Conservation (phyloP, 1,284 basidiomycete genomes). For the Thecaphora thlaspeos region DNA sequence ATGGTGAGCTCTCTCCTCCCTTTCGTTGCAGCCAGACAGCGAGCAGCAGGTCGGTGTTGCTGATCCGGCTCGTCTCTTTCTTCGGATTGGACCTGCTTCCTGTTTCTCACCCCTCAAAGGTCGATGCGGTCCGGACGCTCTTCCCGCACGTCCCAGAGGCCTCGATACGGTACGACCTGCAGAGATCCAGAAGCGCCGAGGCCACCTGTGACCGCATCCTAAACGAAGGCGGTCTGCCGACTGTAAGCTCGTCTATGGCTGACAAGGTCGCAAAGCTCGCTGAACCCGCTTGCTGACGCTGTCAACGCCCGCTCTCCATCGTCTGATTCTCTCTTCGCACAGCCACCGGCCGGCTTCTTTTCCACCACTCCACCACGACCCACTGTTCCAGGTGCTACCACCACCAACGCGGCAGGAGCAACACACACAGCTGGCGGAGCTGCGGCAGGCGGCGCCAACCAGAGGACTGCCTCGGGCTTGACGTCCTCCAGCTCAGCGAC, state of each 20-base stretch:
- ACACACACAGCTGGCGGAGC: too few species aligned
- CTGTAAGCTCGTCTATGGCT: not conserved
- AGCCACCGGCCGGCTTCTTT: conserved; percentile 38
- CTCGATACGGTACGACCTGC: conserved; percentile 49
- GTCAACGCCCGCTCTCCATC: not conserved
- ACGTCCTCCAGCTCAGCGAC: conserved; percentile 1
- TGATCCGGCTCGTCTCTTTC: too few species aligned
- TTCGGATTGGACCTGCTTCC: not conserved
- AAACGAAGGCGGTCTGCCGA: conserved; percentile 46
- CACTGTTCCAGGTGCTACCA: not conserved
- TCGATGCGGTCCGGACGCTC: conserved; percentile 45
- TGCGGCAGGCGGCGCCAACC: not conserved
- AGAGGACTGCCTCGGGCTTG: not conserved
- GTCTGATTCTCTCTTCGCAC: not conserved
- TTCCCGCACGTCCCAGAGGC: conserved; percentile 51
- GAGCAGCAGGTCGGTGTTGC: not conserved
- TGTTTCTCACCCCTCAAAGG: conserved; percentile 3
- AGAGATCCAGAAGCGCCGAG: conserved; percentile 41
- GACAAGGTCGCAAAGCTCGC: not conserved
- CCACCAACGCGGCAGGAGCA: too few species aligned
- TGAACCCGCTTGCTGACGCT: too few species aligned
- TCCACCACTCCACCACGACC: not conserved
- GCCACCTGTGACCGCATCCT: conserved; percentile 49
- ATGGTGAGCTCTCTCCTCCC: too few species aligned
- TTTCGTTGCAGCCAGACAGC: too few species aligned